phyloP scores from a whole-genome alignment of 192 early-diverging fungal species.

The Backusella australiensis region DNA sequence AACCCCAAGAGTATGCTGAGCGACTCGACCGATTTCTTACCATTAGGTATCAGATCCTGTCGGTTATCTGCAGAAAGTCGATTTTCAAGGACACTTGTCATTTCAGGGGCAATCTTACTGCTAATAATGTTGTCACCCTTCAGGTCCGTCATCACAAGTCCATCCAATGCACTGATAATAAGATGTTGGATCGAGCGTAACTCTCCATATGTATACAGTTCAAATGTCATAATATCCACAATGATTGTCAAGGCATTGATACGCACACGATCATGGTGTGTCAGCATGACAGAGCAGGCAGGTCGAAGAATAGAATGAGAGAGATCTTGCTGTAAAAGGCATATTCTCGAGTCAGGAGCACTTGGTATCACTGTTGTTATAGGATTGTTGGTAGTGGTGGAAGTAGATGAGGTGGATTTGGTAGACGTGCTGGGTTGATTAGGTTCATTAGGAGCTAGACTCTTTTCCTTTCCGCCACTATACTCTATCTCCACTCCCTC shows the following conservation, averaged over 20 bases:
- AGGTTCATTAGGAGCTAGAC: constrained; percentile 7
- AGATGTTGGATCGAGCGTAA: constrained; percentile 29
- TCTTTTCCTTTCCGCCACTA: constrained; percentile 3
- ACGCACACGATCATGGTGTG: constrained; percentile 39
- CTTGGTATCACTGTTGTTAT: neutral
- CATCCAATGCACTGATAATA: constrained; percentile 38
- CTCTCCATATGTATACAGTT: constrained; percentile 30
- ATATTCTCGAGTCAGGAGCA: neutral
- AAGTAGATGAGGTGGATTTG: neutral
- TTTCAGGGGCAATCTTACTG: constrained; percentile 25
- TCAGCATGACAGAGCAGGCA: constrained; percentile 36
- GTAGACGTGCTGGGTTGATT: neutral
- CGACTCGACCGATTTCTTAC: constrained; percentile 42
- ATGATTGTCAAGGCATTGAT: constrained; percentile 31
- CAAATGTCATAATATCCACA: constrained; percentile 34
- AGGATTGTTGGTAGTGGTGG: neutral
- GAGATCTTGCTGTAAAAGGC: constrained; percentile 13
- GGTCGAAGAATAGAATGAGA: constrained; percentile 34
- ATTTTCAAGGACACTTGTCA: constrained; percentile 8
- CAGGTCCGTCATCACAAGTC: constrained; percentile 40
- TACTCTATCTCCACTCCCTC: neutral
- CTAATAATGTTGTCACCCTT: constrained; percentile 34
- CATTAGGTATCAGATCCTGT: neutral
- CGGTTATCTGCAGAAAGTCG: neutral
- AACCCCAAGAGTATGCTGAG: constrained; percentile 53